These are phyloP conservation scores for Psilocybe sp. DNA, from an alignment of 768 basidiomycete species.

Conservation along the genomic window DNA sequence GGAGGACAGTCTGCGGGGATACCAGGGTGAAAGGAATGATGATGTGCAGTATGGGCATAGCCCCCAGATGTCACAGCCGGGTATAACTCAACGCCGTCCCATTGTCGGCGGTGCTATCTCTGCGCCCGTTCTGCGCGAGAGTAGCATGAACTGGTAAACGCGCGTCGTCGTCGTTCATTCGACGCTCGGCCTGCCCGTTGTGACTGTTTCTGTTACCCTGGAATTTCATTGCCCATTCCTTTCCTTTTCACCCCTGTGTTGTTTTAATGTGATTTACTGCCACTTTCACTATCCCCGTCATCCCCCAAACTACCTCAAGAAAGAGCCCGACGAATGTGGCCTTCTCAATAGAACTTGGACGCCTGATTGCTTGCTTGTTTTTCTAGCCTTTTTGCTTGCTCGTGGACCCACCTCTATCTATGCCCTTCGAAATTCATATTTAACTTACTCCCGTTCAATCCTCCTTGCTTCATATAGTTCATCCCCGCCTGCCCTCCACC, in stretches of 20 bases:
- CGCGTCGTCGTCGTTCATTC: background rate
- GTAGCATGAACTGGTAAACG: slow-evolving; percentile 78
- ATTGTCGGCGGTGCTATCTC: slow-evolving; percentile 65
- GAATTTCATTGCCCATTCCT: background rate
- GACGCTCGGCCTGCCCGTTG: background rate
- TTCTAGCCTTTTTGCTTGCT: background rate
- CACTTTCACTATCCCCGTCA: background rate
- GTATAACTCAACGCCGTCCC: slow-evolving; percentile 57
- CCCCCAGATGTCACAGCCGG: slow-evolving; percentile 11
- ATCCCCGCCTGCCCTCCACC: no score
- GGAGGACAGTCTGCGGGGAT: slow-evolving; percentile 75
- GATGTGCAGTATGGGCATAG: slow-evolving; percentile 11
- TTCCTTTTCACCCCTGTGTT: background rate
- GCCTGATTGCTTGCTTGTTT: background rate
- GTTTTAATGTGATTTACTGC: background rate
- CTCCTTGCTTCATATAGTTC: no score
- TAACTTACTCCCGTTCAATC: no score
- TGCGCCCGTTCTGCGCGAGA: slow-evolving; percentile 75
- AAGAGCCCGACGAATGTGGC: background rate
- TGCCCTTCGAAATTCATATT: no score
- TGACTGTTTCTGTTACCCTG: background rate
- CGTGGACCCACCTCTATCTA: no score
- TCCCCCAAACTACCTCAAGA: background rate
- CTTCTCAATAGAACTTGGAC: background rate
- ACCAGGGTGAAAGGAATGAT: slow-evolving; percentile 32